Evolutionary conservation across 2,329 filamentous ascomycete species (phyloP).

Genomic region (Colletotrichum ledebouriae): DNA sequence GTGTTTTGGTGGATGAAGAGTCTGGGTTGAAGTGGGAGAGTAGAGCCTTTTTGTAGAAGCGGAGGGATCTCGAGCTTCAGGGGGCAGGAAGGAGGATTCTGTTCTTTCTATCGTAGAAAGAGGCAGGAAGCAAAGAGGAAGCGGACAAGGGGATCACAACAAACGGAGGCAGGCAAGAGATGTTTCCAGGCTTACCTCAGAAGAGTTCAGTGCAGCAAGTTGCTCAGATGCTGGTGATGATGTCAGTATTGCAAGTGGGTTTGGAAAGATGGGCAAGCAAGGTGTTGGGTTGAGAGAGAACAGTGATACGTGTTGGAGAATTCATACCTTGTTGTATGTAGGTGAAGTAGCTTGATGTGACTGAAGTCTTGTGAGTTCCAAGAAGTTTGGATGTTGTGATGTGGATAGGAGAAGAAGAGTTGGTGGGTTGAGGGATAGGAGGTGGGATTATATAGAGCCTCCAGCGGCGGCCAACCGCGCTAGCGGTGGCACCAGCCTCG

Average conservation of each 20-base stretch:
- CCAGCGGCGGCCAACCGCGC: neutral
- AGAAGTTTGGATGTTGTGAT: neutral
- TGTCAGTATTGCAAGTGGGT: neutral
- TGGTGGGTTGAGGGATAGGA: neutral
- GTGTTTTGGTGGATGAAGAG: neutral
- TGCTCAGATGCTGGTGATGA: too few relatives aligned
- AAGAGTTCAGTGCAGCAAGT: too few relatives aligned
- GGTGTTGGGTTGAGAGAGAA: neutral
- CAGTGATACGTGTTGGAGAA: neutral
- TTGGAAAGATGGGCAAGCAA: neutral
- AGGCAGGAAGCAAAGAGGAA: too few relatives aligned
- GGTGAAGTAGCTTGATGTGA: neutral
- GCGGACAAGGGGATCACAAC: too few relatives aligned
- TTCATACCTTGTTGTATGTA: neutral
- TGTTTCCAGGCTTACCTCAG: too few relatives aligned
- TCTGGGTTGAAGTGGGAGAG: constrained; percentile 3
- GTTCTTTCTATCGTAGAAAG: too few relatives aligned
- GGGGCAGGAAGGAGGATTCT: too few relatives aligned
- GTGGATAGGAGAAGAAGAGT: constrained; percentile 6
- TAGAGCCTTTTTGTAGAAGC: neutral
- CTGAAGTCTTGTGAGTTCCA: constrained; percentile 1
- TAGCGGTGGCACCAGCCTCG: neutral
- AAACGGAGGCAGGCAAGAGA: too few relatives aligned
- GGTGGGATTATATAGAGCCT: neutral
- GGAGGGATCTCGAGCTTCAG: neutral